A percentile compares a stretch with the other conserved stretches of the same genome.
Evolutionary conservation across 164 flowering plant species (phyloP).

Genomic region (Chloranthus sessilifolius): DNA sequence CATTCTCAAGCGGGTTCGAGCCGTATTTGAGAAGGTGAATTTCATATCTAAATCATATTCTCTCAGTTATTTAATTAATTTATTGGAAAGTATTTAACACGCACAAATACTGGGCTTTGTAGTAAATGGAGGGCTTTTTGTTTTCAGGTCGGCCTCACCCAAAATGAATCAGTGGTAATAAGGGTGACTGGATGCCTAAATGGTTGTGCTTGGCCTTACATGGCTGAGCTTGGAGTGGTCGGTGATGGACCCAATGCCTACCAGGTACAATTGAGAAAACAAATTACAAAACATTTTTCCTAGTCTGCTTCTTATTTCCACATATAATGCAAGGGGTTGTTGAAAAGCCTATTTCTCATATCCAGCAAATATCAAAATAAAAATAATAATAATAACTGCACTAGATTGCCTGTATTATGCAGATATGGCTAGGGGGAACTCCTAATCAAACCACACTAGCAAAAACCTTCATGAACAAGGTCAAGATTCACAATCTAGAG

Average conservation of each 20-base stretch:
- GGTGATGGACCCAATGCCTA: constrained; percentile 99
- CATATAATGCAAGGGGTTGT: no score
- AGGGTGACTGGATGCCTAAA: constrained; percentile 98
- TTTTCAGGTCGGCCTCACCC: constrained; percentile 85
- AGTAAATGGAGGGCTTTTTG: constrained; percentile 5
- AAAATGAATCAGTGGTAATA: constrained; percentile 75
- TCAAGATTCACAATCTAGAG: constrained; percentile 91
- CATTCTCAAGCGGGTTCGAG: constrained; percentile 82
- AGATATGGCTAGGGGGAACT: constrained; percentile 98
- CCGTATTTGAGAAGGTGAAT: constrained; percentile 83
- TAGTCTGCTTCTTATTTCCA: no score
- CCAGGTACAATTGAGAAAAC: no score
- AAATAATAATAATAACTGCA: no score
- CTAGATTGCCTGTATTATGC: constrained; percentile 9
- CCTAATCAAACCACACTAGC: constrained; percentile 81
- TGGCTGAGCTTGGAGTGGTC: constrained; percentile 99
- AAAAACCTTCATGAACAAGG: constrained; percentile 68
- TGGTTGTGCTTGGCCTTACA: constrained; percentile 98
- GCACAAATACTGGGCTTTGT: neutral
- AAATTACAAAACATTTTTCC: no score
- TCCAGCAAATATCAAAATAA: no score
- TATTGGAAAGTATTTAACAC: no score
- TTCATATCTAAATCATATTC: neutral
- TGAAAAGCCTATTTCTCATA: no score
- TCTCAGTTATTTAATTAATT: neutral